Evolutionary conservation across 2,329 filamentous ascomycete genomes (phyloP).

Genomic region (Capronia americana): DNA sequence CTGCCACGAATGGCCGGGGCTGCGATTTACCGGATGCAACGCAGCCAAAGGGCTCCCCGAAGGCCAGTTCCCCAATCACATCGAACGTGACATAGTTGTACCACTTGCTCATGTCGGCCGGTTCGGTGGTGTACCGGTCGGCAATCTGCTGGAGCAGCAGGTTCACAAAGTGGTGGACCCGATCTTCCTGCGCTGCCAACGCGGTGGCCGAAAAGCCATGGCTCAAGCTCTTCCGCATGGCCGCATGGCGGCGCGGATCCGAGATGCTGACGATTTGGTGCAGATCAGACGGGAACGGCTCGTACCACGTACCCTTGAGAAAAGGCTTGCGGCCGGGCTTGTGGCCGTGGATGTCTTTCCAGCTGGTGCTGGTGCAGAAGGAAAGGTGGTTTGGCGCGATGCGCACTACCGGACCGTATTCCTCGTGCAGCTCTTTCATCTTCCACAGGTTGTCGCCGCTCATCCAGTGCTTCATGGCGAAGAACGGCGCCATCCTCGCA

Average conservation of each 20-base stretch:
- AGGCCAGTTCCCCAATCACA: constrained; percentile 24
- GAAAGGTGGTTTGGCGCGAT: constrained; percentile 49
- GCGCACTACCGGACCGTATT: constrained; percentile 27
- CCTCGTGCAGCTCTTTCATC: constrained; percentile 36
- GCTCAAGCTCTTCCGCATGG: constrained; percentile 13
- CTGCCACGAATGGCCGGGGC: background rate
- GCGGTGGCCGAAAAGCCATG: constrained; percentile 35
- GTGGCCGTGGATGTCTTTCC: constrained; percentile 4
- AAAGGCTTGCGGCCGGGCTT: constrained; percentile 4
- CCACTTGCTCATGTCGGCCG: constrained; percentile 29
- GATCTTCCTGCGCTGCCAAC: constrained; percentile 48
- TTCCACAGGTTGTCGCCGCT: constrained; percentile 46
- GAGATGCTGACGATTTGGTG: constrained; percentile 12
- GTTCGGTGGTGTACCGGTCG: constrained; percentile 3
- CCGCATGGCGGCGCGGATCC: constrained; percentile 14
- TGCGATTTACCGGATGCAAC: constrained; percentile 26
- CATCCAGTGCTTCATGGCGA: constrained; percentile 49
- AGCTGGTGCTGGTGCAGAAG: constrained; percentile 37
- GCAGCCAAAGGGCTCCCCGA: constrained; percentile 44
- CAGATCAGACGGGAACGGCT: constrained; percentile 4
- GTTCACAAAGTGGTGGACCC: constrained; percentile 29
- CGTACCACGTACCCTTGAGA: constrained; percentile 8
- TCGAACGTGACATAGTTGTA: constrained; percentile 38
- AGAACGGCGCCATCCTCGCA: constrained; percentile 45
- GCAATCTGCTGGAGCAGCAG: constrained; percentile 21